Base-by-base conservation (phyloP, 371 early-diverging fungal genomes). In the Basidiobolus meristosporus region DNA sequence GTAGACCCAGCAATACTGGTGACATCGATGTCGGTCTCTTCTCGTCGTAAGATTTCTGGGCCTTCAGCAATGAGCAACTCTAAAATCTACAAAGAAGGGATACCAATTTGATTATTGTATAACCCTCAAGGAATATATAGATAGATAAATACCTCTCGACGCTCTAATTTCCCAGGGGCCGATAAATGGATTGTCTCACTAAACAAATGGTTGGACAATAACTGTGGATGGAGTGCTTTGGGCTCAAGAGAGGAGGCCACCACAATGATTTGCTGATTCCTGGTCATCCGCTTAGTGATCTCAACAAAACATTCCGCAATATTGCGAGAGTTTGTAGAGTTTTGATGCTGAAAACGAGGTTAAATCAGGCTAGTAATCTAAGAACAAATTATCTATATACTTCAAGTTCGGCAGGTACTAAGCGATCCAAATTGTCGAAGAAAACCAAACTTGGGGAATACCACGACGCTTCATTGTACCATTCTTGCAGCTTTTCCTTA, bases 381-480 rank as follows among this genome's bases (percentile, higher is more conserved):
- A 20, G 39, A n/a, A n/a, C n/a, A n/a, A n/a, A 21, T 14, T 14
- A 32, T 31, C 15, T 42, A 28, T 39, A 33, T 53, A 69, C 70
- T 58, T 90, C 90, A 15, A 75, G 68, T 47, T 83, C 86, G 0
- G 83, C 81, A 12, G 85, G 83, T 14, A 78, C 62, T 30, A 99
- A 60, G 1, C 89, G 70, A 50, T 99, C 99, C 44, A 99, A 63
- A 48, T 98, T 96, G 53, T 99, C 98, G 45, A 98, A 83, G 42
- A 91, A 82, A 22, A 96, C 51, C 11, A 90, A 52, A 36, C 82
- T 82, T 16, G 90, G 98, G 29, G 77, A 61, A 43, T 73, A 72
- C 69, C 71, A 80, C 11, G 70, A 65, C 7, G 83, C 83, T 22
- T 71, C 68, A 26, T 76, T 67, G 44, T 80, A 70, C 1, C 46